Evolutionary conservation across 75 land plant species (phyloP).

Genomic region (Sequoia sempervirens): DNA sequence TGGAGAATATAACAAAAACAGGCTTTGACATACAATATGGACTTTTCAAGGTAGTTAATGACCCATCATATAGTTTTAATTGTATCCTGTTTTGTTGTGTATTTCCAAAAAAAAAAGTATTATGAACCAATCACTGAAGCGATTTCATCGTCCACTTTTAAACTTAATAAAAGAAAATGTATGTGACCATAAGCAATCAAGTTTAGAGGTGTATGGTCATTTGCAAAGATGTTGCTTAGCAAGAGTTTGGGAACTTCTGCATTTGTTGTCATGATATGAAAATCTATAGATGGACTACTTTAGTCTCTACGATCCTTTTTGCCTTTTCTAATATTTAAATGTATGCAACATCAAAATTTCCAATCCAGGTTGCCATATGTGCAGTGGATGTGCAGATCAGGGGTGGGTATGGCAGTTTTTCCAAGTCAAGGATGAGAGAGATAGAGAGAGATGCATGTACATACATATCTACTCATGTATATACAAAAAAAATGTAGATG

Average conservation of each 20-base stretch:
- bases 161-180: background rate
- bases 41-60: conserved; percentile 77
- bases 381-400: background rate
- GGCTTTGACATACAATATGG: conserved; percentile 98
- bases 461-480: too few species aligned
- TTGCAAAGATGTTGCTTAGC: background rate
- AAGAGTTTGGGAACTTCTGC: background rate
- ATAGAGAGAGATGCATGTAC: too few species aligned
- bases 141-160: background rate
- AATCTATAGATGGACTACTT: background rate
- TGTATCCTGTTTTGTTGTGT: background rate
- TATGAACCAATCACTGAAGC: background rate
- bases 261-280: background rate
- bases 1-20: conserved; percentile 86
- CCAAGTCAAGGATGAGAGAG: too few species aligned
- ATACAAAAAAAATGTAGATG: too few species aligned
- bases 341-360: background rate
- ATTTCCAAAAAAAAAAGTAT: background rate
- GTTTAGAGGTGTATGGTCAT: background rate
- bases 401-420: background rate
- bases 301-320: background rate
- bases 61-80: background rate
- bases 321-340: too few species aligned
- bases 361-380: background rate
- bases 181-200: background rate